phyloP scores from a whole-genome alignment of 2,329 filamentous ascomycete genomes.

The Ophiostoma fasciatum region DNA sequence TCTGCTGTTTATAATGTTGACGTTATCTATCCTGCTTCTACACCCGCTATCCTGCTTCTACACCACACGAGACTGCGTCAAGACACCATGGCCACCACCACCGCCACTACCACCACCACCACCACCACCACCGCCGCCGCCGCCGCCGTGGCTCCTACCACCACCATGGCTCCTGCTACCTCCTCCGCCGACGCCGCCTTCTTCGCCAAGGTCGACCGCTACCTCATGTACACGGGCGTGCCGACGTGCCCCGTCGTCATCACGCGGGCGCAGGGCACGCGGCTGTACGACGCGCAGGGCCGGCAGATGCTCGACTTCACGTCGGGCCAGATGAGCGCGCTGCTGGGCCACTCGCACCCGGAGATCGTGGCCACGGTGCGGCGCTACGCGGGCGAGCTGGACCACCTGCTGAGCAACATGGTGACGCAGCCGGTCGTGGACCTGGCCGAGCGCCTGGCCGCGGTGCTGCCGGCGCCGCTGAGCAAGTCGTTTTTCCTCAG shows the following conservation, averaged over 20 bases:
- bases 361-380: slow-evolving; percentile 39
- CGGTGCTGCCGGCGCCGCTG: slow-evolving; percentile 29
- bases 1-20: too few species aligned
- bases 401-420: slow-evolving; percentile 44
- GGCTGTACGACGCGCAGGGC: slow-evolving; percentile 27
- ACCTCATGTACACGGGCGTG: slow-evolving; percentile 28
- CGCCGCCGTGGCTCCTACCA: too few species aligned
- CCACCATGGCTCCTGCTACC: too few species aligned
- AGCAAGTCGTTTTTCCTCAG: slow-evolving; percentile 41
- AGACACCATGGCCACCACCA: too few species aligned
- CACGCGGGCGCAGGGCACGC: slow-evolving; percentile 27
- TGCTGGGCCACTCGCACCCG: slow-evolving; percentile 41
- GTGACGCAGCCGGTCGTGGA: slow-evolving; percentile 37
- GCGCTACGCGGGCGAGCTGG: slow-evolving; percentile 30
- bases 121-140: too few species aligned
- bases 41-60: too few species aligned
- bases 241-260: slow-evolving; percentile 23
- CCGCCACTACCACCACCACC: too few species aligned
- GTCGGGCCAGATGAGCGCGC: slow-evolving; percentile 43
- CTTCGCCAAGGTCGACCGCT: slow-evolving; percentile 22
- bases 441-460: slow-evolving; percentile 33
- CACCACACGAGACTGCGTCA: too few species aligned
- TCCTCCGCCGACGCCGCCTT: too few species aligned
- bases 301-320: slow-evolving; percentile 41
- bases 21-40: too few species aligned